These are phyloP conservation scores for Citrus maxima DNA, from an alignment of 345 rosid species.

Conservation along the genomic window DNA sequence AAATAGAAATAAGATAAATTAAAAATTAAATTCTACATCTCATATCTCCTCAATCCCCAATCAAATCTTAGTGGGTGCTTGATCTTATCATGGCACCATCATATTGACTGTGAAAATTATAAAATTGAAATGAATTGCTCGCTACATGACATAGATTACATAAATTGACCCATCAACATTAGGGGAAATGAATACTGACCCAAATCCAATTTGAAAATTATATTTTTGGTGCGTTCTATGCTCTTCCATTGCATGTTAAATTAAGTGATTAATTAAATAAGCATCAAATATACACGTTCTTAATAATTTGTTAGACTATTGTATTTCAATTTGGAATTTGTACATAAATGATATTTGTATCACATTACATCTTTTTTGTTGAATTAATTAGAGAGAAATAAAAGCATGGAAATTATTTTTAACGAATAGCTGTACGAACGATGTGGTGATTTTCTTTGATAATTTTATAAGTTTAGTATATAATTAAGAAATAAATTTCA, in stretches of 20 bases:
- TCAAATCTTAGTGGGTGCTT: neutral
- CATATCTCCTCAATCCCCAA: neutral
- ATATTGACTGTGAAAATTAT: neutral
- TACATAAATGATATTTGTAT: neutral
- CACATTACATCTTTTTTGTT: neutral
- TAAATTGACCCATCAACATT: neutral
- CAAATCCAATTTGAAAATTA: slow-evolving; percentile 4
- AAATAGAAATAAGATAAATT: too few species aligned
- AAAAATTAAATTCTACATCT: neutral
- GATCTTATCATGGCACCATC: neutral
- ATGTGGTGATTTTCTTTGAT: too few species aligned
- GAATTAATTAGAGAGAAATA: neutral
- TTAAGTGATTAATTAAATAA: neutral
- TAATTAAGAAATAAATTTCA: neutral
- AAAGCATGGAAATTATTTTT: too few species aligned
- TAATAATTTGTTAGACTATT: neutral
- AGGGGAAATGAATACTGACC: neutral
- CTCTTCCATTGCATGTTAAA: neutral
- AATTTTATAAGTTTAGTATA: too few species aligned
- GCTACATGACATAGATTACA: neutral
- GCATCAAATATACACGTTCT: neutral
- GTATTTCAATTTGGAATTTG: neutral
- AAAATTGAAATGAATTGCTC: neutral
- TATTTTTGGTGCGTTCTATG: neutral
- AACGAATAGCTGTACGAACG: too few species aligned